Base-by-base conservation (phyloP, 2,329 filamentous ascomycete genomes). In the Claviceps africana region DNA sequence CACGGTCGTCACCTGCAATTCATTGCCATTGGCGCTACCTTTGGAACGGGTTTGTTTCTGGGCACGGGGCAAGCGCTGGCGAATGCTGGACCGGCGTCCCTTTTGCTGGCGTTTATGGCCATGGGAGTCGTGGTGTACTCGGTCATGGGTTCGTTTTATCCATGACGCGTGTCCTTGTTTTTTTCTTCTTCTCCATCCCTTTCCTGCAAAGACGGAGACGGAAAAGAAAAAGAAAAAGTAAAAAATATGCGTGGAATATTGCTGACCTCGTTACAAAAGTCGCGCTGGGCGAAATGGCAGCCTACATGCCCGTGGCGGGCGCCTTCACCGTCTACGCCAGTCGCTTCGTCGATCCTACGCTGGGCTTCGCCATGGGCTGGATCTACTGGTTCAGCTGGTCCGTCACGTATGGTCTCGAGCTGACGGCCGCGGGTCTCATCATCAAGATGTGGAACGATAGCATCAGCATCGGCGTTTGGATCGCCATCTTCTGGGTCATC, bases 301-400 rank as follows among this genome's bases (percentile, higher is more conserved):
- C 86, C 11, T 88, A 82, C 59, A 81, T 90, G 30, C 88, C 88
- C 6, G 81, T 90, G 37, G 73, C 83, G 21, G 87, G 85, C 53
- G 83, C 84, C 42, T 90, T 90, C 63, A 86, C 85, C 31, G 76
- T 82, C 43, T 91, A 89, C 60, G 85, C 86, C 22, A 76, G 81
- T 40, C 83, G 86, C 19, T 88, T 91, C 60, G 76, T 88, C 56
- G 82, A 86, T 61, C 81, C 79, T 11, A 82, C 81, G 52, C 71
- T 88, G 47, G 85, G 84, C 8, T 89, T 89, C 60, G 76, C 85
- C 21, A 85, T 89, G 76, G 86, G 86, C 21, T 90, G 85, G 85
- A 82, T 87, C 54, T 90, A 90, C 67, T 90, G 83, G 82, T 88
- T 88, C 62, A 82, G 77, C 39, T 90, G 83, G 83, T 75, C 81